Evolutionary conservation across 257 asterid species (phyloP), one percentile per base, ranked within the genome.

Genomic region (Cordia subcordata): DNA sequence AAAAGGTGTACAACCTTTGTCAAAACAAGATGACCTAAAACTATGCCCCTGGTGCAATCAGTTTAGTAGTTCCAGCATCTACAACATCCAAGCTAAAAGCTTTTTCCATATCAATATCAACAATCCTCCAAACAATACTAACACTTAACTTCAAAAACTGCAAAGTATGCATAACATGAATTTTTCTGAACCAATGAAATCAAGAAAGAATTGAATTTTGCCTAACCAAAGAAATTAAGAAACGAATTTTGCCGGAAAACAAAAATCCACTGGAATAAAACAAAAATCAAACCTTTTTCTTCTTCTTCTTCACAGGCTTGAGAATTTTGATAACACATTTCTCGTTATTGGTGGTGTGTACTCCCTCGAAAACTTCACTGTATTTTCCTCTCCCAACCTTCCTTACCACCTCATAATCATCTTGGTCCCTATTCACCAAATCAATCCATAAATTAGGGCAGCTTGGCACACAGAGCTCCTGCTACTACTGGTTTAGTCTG

Each of bases 361-460:
- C 66, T 37, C 98, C 98, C 73, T 90, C 95, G 39, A 90, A 90
- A 22, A 90, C 98, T 80, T 90, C 98, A 72, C 98, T 90, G 53
- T 90, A 90, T 75, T 90, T 87, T 16, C 98, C 98, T 76, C 98
- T 78, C 46, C 98, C 98, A 49, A 90, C 96, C 79, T 90, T 90
- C 77, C 94, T 85, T 53, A 85, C 95, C 72, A 90, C 95, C 84
- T 90, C 98, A 54, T 85, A 90, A 65, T 90, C 94, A 72, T 90
- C 98, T 75, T 85, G 96, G 70, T 87, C 95, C 77, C 98, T 90
- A 32, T 32, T 22, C 77, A 77, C 57, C 66, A 42, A 4, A 14
- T 14, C 47, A 42, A 42, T 42, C 10, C 47, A 42, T 42, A 14
- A 42, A 42, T 42, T 42, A 42, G 47, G 47, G 12, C 47, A 2